phyloP scores from a whole-genome alignment of 176 grass and related monocot species.

The Pontederia paniculata region DNA sequence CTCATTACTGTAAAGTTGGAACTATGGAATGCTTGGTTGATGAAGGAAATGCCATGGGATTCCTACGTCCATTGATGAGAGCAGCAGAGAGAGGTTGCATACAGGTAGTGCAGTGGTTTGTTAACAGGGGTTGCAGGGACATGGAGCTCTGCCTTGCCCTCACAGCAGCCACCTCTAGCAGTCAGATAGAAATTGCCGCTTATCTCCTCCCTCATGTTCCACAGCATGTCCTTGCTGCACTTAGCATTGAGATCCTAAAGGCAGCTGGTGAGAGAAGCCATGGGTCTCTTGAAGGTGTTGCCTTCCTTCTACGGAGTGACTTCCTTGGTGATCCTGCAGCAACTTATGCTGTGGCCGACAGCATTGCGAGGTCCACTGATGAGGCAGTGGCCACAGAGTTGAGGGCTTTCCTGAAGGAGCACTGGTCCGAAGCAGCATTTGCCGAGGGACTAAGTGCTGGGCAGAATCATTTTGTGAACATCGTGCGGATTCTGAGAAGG shows the following conservation, averaged over 20 bases:
- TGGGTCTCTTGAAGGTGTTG: conserved; percentile 62
- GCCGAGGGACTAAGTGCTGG: conserved; percentile 31
- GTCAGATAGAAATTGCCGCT: conserved; percentile 44
- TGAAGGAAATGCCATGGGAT: conserved; percentile 56
- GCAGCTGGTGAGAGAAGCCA: conserved; percentile 85
- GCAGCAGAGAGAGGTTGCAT: conserved; percentile 76
- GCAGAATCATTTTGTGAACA: conserved; percentile 61
- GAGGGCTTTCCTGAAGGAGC: conserved; percentile 54
- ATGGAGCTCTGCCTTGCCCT: conserved; percentile 95
- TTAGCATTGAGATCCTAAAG: conserved; percentile 83
- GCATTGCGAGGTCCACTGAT: conserved; percentile 50
- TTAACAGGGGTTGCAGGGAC: conserved; percentile 67
- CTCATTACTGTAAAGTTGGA: conserved; percentile 68
- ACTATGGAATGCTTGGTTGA: conserved; percentile 94
- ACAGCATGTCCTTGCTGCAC: conserved; percentile 58
- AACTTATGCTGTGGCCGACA: conserved; percentile 80
- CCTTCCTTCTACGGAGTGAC: conserved; percentile 68
- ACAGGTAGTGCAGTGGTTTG: conserved; percentile 82
- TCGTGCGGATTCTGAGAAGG: conserved; percentile 61
- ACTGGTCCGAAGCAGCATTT: conserved; percentile 81
- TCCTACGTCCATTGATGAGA: conserved; percentile 82
- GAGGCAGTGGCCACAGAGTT: conserved; percentile 55
- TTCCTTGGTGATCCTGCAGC: conserved; percentile 62
- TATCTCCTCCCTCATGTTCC: conserved; percentile 84
- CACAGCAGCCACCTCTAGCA: conserved; percentile 67